Conservation (phyloP, 345 rosid species). For the Citropsis articulata region DNA sequence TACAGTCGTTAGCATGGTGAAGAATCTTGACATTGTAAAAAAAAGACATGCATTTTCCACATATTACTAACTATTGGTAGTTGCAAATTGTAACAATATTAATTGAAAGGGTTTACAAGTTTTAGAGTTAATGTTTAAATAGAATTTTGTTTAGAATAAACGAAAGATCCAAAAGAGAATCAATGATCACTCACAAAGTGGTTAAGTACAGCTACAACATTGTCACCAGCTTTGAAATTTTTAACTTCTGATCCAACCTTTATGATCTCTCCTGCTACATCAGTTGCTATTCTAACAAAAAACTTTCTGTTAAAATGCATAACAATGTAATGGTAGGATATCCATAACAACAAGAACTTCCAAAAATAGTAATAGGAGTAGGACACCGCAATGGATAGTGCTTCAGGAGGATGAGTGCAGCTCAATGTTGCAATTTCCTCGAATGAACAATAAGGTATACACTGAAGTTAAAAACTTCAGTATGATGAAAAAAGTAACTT, state of each 20-base stretch:
- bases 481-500: neutral
- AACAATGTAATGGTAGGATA: neutral
- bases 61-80: neutral
- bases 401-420: neutral
- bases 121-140: neutral
- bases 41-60: neutral
- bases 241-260: slow-evolving; percentile 59
- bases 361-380: too few species aligned
- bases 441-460: neutral
- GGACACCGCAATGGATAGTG: neutral
- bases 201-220: slow-evolving; percentile 62
- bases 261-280: slow-evolving; percentile 75
- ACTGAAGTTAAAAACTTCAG: neutral
- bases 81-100: neutral
- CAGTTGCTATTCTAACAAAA: slow-evolving; percentile 48
- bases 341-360: neutral
- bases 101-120: neutral
- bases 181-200: slow-evolving; percentile 33
- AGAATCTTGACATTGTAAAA: neutral
- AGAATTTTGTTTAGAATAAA: neutral
- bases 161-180: neutral
- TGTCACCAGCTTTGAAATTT: slow-evolving; percentile 70
- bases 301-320: neutral
- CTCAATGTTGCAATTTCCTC: neutral
- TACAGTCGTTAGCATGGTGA: neutral